These are phyloP conservation scores for Avicennia marina DNA, from an alignment of 257 asterid genomes.

Conservation along the genomic window DNA sequence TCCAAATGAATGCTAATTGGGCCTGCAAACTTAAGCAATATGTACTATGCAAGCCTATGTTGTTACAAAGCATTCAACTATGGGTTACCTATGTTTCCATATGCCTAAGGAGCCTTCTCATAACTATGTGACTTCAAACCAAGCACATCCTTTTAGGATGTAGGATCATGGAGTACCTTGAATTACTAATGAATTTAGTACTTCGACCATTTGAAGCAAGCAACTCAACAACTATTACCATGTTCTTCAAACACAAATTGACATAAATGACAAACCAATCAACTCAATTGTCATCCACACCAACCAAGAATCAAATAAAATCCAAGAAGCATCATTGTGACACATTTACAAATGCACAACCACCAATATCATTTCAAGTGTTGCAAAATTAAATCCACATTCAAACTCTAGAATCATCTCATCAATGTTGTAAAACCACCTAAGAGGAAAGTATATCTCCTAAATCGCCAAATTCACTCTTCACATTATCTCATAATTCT, in stretches of 20 bases:
- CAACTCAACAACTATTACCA: not conserved
- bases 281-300: not conserved
- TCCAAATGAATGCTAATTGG: not conserved
- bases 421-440: not conserved
- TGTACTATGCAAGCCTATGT: not conserved
- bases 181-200: not conserved
- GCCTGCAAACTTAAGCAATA: not conserved
- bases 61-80: not conserved
- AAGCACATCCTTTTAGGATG: not conserved
- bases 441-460: not conserved
- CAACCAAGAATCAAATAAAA: not conserved
- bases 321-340: slow-evolving; percentile 8
- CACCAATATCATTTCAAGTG: slow-evolving; percentile 3
- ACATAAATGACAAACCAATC: not conserved
- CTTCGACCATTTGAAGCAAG: not conserved
- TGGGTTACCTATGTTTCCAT: not conserved
- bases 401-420: slow-evolving; percentile 4
- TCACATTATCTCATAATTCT: slow-evolving; percentile 6
- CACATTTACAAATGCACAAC: slow-evolving; percentile 14
- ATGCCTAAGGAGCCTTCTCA: not conserved
- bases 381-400: not conserved
- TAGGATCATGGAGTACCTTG: too few species aligned
- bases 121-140: not conserved
- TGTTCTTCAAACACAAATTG: not conserved
- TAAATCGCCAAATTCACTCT: not conserved